phyloP scores from a whole-genome alignment of 148 eudicot genomes.

The Arctostaphylos glauca region DNA sequence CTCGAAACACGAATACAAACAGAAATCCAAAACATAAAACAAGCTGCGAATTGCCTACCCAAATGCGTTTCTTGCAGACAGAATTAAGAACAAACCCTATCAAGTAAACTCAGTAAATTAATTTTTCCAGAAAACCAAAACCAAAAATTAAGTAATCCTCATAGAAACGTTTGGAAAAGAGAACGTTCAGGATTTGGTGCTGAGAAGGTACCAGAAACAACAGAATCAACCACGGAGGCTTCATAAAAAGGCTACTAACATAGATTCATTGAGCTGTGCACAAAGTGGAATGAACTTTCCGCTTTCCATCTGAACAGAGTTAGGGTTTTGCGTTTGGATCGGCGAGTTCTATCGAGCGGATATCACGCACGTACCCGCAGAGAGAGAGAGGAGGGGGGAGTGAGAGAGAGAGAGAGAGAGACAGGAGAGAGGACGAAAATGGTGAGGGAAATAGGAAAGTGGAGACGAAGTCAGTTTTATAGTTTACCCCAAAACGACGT shows the following conservation, averaged over 20 bases:
- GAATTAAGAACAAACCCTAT: background rate
- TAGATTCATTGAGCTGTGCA: background rate
- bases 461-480: too few species aligned
- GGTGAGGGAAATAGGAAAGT: background rate
- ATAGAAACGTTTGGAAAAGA: background rate
- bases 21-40: background rate
- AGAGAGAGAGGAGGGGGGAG: too few species aligned
- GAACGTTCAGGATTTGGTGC: background rate
- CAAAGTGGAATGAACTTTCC: slow-evolving; percentile 20
- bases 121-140: background rate
- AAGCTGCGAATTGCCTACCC: background rate
- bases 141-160: background rate
- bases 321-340: slow-evolving; percentile 20
- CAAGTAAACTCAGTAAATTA: background rate
- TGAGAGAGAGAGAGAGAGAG: too few species aligned
- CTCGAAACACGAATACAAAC: too few species aligned
- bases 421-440: background rate
- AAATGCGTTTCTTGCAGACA: background rate
- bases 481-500: too few species aligned
- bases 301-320: slow-evolving; percentile 13
- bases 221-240: slow-evolving; percentile 46
- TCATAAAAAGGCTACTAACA: slow-evolving; percentile 44
- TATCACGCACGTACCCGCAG: background rate
- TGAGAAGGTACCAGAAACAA: slow-evolving; percentile 20
- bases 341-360: slow-evolving; percentile 15